phyloP scores from a whole-genome alignment of 768 basidiomycete species.

The Pisolithus sp. region DNA sequence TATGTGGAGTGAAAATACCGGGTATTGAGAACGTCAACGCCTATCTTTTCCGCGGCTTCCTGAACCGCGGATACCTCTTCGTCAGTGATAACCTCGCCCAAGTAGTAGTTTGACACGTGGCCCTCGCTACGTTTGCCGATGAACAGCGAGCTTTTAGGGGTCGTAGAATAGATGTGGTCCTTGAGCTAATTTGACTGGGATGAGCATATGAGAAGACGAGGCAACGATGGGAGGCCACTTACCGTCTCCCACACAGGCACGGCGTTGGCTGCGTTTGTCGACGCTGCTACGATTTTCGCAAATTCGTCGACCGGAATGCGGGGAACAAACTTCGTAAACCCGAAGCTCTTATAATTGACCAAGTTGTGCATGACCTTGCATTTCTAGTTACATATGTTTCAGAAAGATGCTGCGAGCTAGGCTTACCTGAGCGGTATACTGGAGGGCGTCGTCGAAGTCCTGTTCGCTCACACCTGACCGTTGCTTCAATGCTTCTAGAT shows the following conservation, averaged over 20 bases:
- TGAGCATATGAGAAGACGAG: background rate
- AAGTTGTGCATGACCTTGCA: conserved; percentile 37
- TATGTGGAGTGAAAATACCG: conserved; percentile 38
- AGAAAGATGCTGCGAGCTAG: background rate
- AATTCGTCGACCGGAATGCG: conserved; percentile 59
- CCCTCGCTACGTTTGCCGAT: conserved; percentile 77
- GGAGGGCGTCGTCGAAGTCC: conserved; percentile 66
- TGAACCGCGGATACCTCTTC: conserved; percentile 76
- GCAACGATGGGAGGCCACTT: conserved; percentile 10
- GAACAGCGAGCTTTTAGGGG: conserved; percentile 60
- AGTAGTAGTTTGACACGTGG: conserved; percentile 82
- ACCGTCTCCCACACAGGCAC: conserved; percentile 59
- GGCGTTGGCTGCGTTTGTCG: conserved; percentile 52
- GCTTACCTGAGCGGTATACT: conserved; percentile 66
- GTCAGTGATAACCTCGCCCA: conserved; percentile 65
- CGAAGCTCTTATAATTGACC: conserved; percentile 73
- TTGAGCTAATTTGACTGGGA: conserved; percentile 43
- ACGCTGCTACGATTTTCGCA: conserved; percentile 51
- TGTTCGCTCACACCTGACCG: conserved; percentile 46
- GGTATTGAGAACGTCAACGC: conserved; percentile 76
- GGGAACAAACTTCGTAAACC: conserved; percentile 82
- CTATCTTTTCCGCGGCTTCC: conserved; percentile 64
- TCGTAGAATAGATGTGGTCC: conserved; percentile 63
- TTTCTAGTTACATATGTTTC: background rate
- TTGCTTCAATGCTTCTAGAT: conserved; percentile 48